These are phyloP conservation scores for Pichia nanzhaoensis DNA, from an alignment of 805 yeast species.

Conservation along the genomic window DNA sequence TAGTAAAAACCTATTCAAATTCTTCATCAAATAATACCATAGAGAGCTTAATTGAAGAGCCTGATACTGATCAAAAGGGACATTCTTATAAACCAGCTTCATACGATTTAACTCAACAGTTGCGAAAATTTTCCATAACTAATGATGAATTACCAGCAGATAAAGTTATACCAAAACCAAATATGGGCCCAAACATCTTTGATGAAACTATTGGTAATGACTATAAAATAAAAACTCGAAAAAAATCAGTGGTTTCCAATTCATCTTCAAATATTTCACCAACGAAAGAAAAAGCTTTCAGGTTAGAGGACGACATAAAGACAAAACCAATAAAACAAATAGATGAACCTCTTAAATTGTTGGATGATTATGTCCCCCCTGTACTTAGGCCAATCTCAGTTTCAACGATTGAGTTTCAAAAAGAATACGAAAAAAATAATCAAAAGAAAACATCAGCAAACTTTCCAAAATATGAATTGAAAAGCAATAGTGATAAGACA, in stretches of 20 bases:
- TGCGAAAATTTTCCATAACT: conserved; percentile 26
- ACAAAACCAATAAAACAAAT: conserved; percentile 31
- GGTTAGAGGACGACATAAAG: conserved; percentile 2
- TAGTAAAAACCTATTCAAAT: conserved; percentile 8
- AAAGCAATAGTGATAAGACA: no score
- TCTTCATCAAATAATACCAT: conserved; percentile 14
- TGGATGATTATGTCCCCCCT: conserved; percentile 42
- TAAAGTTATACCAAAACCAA: background rate
- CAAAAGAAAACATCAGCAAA: background rate
- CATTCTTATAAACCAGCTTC: conserved; percentile 37
- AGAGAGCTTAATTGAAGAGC: conserved; percentile 18
- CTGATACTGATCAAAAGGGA: background rate
- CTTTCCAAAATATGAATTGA: background rate
- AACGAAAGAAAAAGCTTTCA: conserved; percentile 1
- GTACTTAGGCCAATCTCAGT: conserved; percentile 38
- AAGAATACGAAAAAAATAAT: background rate
- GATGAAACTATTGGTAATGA: background rate
- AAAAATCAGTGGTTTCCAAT: conserved; percentile 6
- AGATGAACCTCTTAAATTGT: conserved; percentile 40
- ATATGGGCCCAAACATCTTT: background rate
- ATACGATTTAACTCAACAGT: conserved; percentile 38
- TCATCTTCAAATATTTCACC: conserved; percentile 13
- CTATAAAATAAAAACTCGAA: conserved; percentile 1
- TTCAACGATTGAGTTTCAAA: conserved; percentile 2
- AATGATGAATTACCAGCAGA: background rate